A percentile compares a stretch with the other conserved stretches of the same genome.
These are phyloP conservation scores for Macrophomina pseudophaseolina DNA, from an alignment of 2,329 filamentous ascomycete genomes.

Conservation along the genomic window DNA sequence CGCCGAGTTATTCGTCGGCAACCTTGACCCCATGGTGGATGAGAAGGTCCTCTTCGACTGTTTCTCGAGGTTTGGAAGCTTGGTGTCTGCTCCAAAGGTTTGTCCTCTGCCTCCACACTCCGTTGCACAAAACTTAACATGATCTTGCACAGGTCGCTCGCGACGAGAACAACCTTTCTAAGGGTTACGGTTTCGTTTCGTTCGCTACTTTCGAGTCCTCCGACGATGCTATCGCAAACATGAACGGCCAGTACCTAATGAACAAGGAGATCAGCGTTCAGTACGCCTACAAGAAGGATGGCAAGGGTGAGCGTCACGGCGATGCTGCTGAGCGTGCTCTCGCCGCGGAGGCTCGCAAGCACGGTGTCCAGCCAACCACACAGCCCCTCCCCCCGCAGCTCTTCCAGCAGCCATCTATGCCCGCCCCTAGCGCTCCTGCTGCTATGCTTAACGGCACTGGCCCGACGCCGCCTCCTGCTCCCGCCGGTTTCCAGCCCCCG, in stretches of 20 bases:
- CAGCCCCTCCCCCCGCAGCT: constrained; percentile 78
- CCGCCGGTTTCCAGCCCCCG: constrained; percentile 25
- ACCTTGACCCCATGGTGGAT: constrained; percentile 91
- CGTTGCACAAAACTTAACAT: neutral
- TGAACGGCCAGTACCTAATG: constrained; percentile 96
- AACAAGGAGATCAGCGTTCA: constrained; percentile 97
- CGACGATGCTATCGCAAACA: constrained; percentile 86
- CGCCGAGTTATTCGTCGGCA: constrained; percentile 95
- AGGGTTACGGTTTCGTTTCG: constrained; percentile 95
- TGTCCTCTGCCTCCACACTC: constrained; percentile 12
- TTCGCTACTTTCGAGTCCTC: constrained; percentile 93
- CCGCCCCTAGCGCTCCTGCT: constrained; percentile 49
- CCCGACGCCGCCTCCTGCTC: constrained; percentile 44
- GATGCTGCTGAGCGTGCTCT: constrained; percentile 92
- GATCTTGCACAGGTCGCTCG: constrained; percentile 64
- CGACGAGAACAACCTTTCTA: constrained; percentile 85
- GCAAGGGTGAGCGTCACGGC: constrained; percentile 94
- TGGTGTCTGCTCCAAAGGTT: constrained; percentile 86
- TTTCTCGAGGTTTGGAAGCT: constrained; percentile 87
- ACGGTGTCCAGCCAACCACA: constrained; percentile 84
- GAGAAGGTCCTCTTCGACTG: constrained; percentile 96
- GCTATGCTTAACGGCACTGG: constrained; percentile 49
- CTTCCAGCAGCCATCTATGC: constrained; percentile 50
- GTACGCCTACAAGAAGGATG: constrained; percentile 99
- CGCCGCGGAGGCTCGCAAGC: constrained; percentile 88